Base-by-base conservation (phyloP, 345 rosid genomes). In the Syzygium jambos region DNA sequence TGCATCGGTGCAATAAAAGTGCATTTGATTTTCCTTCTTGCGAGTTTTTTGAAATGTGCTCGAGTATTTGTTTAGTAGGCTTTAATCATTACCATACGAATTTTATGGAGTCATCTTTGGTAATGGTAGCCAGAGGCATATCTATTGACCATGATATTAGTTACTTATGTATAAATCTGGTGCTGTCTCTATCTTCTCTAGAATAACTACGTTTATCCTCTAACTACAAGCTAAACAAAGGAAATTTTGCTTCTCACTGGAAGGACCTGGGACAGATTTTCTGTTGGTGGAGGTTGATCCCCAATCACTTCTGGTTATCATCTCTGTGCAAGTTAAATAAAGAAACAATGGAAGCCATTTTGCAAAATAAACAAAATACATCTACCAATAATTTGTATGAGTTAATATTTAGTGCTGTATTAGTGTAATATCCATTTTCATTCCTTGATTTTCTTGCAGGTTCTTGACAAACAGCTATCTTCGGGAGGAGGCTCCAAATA, bases 401-500 rank as follows among this genome's bases (percentile, higher is more conserved):
- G 27, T 73, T 34, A 38, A 19, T 38, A 73, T 1, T 38, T 73
- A 1, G 14, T 73, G 80, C 27, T 73, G 82, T 85, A 10, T 2
- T 52, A 52, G 63, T n/a, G 86, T 52, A 52, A 11, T n/a, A 85
- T 53, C 61, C 19, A 2, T 11, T 85, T 52, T 57, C 11, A 5
- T 54, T 85, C 17, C 65, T 53, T 54, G 46, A 17, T 53, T 34
- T 52, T 41, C 55, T 55, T 89, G 87, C 93, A 98, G 99, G 99
- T 94, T 95, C 91, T 85, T 96, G 92, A 96, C 99, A 15, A 98
- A 98, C 92, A 83, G 98, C 87, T 96, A 96, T 91, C 98, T 98
- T 88, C 95, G 98, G 80, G 99, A 98, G 89, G 99, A 98, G 93
- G 93, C 95, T 89, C 99, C 98, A 87, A 98, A 96, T 85, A 96